Percentiles rank a stretch among this genome's conserved stretches.
phyloP scores from a whole-genome alignment of 2,329 filamentous ascomycete genomes.

The Aspergillus persii region DNA sequence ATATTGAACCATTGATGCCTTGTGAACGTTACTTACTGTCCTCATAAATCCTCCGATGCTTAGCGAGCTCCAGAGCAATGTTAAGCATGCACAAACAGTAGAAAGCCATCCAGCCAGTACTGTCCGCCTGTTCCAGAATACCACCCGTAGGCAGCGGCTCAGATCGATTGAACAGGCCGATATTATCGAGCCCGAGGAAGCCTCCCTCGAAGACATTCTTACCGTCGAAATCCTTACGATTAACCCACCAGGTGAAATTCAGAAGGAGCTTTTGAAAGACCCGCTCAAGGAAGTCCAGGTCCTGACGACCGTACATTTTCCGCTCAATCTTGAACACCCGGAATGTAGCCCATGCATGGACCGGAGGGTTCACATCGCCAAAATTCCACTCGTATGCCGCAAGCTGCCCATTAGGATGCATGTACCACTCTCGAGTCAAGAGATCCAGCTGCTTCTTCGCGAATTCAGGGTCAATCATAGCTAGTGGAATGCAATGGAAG shows the following conservation, averaged over 20 bases:
- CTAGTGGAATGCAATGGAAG: slow-evolving; percentile 92
- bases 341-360: slow-evolving; percentile 95
- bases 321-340: slow-evolving; percentile 97
- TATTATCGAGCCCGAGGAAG: slow-evolving; percentile 94
- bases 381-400: slow-evolving; percentile 98
- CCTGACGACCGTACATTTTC: slow-evolving; percentile 92
- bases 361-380: slow-evolving; percentile 92
- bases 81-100: slow-evolving; percentile 97
- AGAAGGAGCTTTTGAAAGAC: slow-evolving; percentile 94
- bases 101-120: slow-evolving; percentile 98
- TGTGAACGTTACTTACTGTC: slow-evolving; percentile 53
- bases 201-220: slow-evolving; percentile 98
- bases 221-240: slow-evolving; percentile 88
- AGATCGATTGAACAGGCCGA: slow-evolving; percentile 94
- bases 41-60: slow-evolving; percentile 92
- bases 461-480: slow-evolving; percentile 97
- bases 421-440: slow-evolving; percentile 97
- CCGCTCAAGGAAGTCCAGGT: slow-evolving; percentile 90
- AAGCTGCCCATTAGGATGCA: slow-evolving; percentile 93
- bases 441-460: slow-evolving; percentile 97
- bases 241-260: slow-evolving; percentile 99
- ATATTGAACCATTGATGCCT: neutral
- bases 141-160: slow-evolving; percentile 92
- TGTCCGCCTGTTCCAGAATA: slow-evolving; percentile 92
- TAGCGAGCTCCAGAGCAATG: slow-evolving; percentile 90